Evolutionary conservation across 1,284 basidiomycete species (phyloP).

Genomic region (Pseudozyma sp.): DNA sequence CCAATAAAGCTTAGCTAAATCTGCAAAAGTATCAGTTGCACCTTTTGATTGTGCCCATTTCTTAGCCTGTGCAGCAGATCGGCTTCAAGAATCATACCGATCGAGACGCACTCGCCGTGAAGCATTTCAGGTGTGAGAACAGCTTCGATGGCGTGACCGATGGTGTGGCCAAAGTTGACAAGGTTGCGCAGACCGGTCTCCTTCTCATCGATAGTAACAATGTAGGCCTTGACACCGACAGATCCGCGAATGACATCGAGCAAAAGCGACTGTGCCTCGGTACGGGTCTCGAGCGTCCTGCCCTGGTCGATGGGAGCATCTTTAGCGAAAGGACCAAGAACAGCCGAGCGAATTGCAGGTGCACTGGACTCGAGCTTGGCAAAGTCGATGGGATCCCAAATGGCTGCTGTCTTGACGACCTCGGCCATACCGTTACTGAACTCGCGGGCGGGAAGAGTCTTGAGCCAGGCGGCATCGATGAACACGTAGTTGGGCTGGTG

Average conservation of each 20-base stretch:
- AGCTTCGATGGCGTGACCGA: slow-evolving; percentile 69
- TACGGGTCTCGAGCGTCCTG: slow-evolving; percentile 60
- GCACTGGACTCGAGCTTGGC: slow-evolving; percentile 65
- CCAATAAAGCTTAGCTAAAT: too few species aligned
- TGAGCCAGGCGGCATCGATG: slow-evolving; percentile 94
- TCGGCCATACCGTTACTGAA: slow-evolving; percentile 99
- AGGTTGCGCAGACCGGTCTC: slow-evolving; percentile 68
- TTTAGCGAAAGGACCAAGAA: slow-evolving; percentile 56
- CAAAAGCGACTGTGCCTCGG: slow-evolving; percentile 62
- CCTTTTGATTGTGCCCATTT: too few species aligned
- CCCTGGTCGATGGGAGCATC: slow-evolving; percentile 52
- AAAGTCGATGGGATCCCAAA: slow-evolving; percentile 68
- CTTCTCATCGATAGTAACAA: slow-evolving; percentile 68
- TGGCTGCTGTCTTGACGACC: slow-evolving; percentile 77
- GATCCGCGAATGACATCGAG: slow-evolving; percentile 68
- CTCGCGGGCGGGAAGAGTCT: slow-evolving; percentile 90
- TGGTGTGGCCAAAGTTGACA: slow-evolving; percentile 68
- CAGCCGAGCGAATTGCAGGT: slow-evolving; percentile 64
- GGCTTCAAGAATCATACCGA: slow-evolving; percentile 68
- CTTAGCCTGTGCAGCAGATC: slow-evolving; percentile 65
- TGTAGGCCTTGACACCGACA: slow-evolving; percentile 68
- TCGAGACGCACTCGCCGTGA: slow-evolving; percentile 67
- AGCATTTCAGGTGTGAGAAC: slow-evolving; percentile 67
- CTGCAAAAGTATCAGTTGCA: too few species aligned
- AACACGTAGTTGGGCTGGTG: slow-evolving; percentile 98